Conservation (phyloP, 2,329 filamentous ascomycete genomes). For the Epicoccum sorghinum region DNA sequence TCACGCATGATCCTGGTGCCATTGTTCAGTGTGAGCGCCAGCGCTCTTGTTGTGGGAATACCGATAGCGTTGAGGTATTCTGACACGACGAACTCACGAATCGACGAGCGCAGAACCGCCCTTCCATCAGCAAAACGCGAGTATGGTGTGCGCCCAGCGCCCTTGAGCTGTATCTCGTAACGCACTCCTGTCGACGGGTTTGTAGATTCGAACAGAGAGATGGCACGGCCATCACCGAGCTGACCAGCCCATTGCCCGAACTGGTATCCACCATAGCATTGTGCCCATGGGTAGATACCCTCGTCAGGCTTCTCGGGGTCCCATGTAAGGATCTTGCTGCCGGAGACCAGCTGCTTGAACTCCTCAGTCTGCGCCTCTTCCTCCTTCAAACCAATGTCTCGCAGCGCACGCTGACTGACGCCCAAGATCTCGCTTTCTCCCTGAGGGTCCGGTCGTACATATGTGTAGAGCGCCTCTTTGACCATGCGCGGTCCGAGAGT, state of each 20-base stretch:
- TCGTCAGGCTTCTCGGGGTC: constrained; percentile 60
- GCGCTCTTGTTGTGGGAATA: constrained; percentile 84
- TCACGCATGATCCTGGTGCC: constrained; percentile 74
- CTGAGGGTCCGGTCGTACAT: constrained; percentile 79
- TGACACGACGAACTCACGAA: constrained; percentile 91
- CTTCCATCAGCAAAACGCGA: constrained; percentile 96
- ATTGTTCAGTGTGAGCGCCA: constrained; percentile 81
- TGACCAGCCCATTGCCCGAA: constrained; percentile 91
- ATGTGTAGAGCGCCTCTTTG: constrained; percentile 84
- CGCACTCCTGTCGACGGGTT: constrained; percentile 73
- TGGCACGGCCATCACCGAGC: constrained; percentile 90
- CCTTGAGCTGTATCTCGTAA: constrained; percentile 94
- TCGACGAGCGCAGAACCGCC: constrained; percentile 88
- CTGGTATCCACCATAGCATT: constrained; percentile 86
- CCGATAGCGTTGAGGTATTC: constrained; percentile 84
- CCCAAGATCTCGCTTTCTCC: constrained; percentile 78
- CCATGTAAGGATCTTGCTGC: constrained; percentile 83
- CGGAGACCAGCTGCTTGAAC: constrained; percentile 78
- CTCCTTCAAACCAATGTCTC: constrained; percentile 75
- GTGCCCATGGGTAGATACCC: constrained; percentile 94
- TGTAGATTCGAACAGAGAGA: constrained; percentile 89
- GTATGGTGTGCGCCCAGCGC: constrained; percentile 91
- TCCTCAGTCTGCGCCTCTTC: constrained; percentile 73
- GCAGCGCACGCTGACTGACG: constrained; percentile 78
- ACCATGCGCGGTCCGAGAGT: constrained; percentile 82